Evolutionary conservation across 2,329 filamentous ascomycete genomes (phyloP).

Genomic region (Chaetothyriales sp.): DNA sequence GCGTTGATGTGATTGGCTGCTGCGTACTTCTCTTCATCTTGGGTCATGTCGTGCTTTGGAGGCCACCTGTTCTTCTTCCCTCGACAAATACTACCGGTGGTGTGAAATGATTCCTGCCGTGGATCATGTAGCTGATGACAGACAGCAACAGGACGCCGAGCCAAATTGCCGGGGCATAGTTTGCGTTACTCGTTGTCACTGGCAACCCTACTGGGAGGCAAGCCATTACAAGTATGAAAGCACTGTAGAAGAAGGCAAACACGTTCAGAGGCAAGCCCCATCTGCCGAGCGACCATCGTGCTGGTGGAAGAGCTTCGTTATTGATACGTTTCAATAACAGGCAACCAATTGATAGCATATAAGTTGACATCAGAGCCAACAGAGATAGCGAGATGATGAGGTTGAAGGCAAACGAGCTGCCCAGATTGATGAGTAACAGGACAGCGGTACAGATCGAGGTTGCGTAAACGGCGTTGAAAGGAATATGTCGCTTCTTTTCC

Average conservation of each 20-base stretch:
- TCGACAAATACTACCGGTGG: constrained; percentile 15
- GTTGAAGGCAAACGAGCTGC: constrained; percentile 32
- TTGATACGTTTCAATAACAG: constrained; percentile 32
- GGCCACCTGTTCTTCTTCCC: constrained; percentile 6
- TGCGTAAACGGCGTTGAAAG: constrained; percentile 35
- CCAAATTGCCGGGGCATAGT: constrained; percentile 13
- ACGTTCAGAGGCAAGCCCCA: constrained; percentile 30
- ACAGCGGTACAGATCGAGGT: constrained; percentile 32
- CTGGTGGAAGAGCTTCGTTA: constrained; percentile 29
- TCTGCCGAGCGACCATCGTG: constrained; percentile 33
- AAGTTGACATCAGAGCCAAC: constrained; percentile 29
- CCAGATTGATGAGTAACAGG: constrained; percentile 40
- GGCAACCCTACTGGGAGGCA: constrained; percentile 21
- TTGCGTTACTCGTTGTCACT: constrained; percentile 6
- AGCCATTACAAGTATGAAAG: constrained; percentile 21
- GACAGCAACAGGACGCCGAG: constrained; percentile 6
- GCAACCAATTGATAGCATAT: constrained; percentile 35
- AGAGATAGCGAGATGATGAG: constrained; percentile 32
- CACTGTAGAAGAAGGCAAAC: constrained; percentile 20
- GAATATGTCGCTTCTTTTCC: constrained; percentile 21
- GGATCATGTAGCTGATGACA: constrained; percentile 9
- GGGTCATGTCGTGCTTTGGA: constrained; percentile 1
- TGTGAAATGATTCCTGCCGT: constrained; percentile 10
- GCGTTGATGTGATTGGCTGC: no score
- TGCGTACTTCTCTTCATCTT: no score